Evolutionary conservation across 176 grass and related monocot genomes (phyloP), one percentile per base, ranked within the genome.

Genomic region (Oryza meyeriana): DNA sequence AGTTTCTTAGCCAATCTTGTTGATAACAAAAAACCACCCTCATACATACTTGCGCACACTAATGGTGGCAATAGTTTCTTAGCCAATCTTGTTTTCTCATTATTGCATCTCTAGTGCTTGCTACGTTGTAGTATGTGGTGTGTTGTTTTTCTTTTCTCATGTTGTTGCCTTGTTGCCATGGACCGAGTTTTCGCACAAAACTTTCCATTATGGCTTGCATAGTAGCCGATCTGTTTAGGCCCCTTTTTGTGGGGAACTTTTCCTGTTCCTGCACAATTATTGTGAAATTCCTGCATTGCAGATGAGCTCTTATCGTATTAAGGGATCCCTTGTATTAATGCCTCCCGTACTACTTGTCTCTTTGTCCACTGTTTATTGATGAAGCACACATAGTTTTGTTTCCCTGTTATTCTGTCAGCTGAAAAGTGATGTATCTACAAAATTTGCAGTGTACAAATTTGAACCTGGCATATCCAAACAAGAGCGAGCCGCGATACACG

Each of bases 401-500:
- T 78, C 55, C 69, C 25, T 81, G 55, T 83, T 55, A 61, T 67
- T 35, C 22, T 79, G 7, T 79, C 40, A 66, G 68, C 42, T 81
- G 33, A 81, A 80, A 85, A 68, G 57, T 79, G 26, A 77, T 32
- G 72, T 39, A 69, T 52, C 71, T 85, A 41, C 10, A 38, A 12
- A 26, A 36, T 68, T 67, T 95, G 81, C 93, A 95, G 95, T 71
- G 30, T 86, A 93, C 72, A 85, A 66, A 70, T 98, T 95, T 74
- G 92, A 95, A 64, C 73, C 90, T 86, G 79, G 35, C 85, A 68
- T 95, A 63, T 88, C 90, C 28, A 95, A 83, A 14, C 33, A 66
- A 79, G 95, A 98, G 74, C 82, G 95, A 72, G 88, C 76, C 31
- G 72, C 77, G 74, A 75, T 98, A 80, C 95, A 98, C 86, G 5